Base-by-base conservation (phyloP, 2,329 filamentous ascomycete genomes). In the Colletotrichum gigasporum region DNA sequence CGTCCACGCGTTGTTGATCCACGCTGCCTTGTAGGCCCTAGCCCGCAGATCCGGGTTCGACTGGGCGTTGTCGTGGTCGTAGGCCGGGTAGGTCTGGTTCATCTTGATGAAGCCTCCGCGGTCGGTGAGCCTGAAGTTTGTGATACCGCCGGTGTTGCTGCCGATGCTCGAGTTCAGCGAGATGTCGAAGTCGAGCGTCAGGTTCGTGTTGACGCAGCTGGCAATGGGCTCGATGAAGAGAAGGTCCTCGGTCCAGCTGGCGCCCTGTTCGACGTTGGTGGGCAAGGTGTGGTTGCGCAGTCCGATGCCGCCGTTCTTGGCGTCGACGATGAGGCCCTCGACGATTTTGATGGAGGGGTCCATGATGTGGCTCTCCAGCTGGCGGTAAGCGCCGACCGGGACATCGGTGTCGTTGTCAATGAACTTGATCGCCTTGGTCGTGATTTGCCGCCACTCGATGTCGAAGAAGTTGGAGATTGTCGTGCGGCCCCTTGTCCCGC, bases 141-240 rank as follows among this genome's bases (percentile, higher is more conserved):
- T 26, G 6, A 69, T 44, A 6, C 37, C 45, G 2, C 45, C 59
- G 12, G n/a, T 47, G 6, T 47, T 68, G 34, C 18, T 30, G 24
- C 20, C 16, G 34, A 28, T 30, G 24, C 20, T 24, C 18, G n/a
- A 10, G 57, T 62, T 35, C 1, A 56, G 42, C 3, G 68, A 65
- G 9, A 79, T 73, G 9, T 63, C 67, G 56, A 79, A 82, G 30
- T 82, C 79, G 4, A 84, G 53, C 0, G 80, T 81, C 3, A 79
- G 63, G 60, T 82, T 82, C 2, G 74, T 78, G 52, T 80, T 71
- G 5, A 83, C 78, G 61, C 82, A 84, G 5, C 71, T 68, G 0
- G 79, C 78, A 22, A 80, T 76, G 0, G 82, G 82, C 63, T 82
- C 76, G 10, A 84, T 65, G 66, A 82, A 84, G 0, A 84, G 74